Evolutionary conservation across 495 filamentous ascomycete species (phyloP).

Genomic region (Lasiosphaeris hirsuta): DNA sequence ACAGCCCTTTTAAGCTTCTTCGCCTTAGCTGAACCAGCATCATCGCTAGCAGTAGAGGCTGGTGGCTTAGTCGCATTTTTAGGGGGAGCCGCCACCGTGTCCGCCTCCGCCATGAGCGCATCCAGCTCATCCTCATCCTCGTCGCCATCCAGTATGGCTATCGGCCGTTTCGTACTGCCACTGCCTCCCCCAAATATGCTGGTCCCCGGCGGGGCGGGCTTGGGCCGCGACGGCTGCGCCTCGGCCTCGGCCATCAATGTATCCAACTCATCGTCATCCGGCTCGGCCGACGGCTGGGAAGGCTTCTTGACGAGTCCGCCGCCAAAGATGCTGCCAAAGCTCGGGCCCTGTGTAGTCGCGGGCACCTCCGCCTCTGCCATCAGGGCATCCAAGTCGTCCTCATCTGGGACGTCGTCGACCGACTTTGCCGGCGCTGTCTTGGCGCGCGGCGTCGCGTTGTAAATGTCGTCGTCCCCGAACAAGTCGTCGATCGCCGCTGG

Average conservation of each 20-base stretch:
- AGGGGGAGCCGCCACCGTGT: slow-evolving; percentile 25
- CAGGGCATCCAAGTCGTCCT: slow-evolving; percentile 51
- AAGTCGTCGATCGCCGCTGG: slow-evolving; percentile 28
- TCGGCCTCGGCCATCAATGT: slow-evolving; percentile 45
- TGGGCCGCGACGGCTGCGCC: slow-evolving; percentile 4
- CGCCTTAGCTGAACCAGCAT: background rate
- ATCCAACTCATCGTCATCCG: slow-evolving; percentile 51
- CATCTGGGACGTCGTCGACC: slow-evolving; percentile 35
- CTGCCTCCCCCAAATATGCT: slow-evolving; percentile 25
- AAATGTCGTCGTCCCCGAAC: slow-evolving; percentile 42
- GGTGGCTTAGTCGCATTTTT: background rate
- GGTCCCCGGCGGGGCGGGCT: background rate
- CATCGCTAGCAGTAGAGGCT: background rate
- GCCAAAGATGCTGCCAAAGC: slow-evolving; percentile 35
- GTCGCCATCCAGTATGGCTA: slow-evolving; percentile 11
- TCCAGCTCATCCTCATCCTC: slow-evolving; percentile 42
- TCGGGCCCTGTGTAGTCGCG: slow-evolving; percentile 15
- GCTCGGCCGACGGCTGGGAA: slow-evolving; percentile 18
- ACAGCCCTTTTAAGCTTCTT: background rate
- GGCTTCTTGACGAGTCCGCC: slow-evolving; percentile 7
- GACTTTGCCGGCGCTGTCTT: slow-evolving; percentile 7
- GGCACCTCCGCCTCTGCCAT: slow-evolving; percentile 43
- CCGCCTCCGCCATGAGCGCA: slow-evolving; percentile 44
- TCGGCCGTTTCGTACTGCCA: slow-evolving; percentile 20
- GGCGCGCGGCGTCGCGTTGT: slow-evolving; percentile 37